phyloP scores from a whole-genome alignment of 1,139 yeast species.

The Magnusiomyces fungicola region DNA sequence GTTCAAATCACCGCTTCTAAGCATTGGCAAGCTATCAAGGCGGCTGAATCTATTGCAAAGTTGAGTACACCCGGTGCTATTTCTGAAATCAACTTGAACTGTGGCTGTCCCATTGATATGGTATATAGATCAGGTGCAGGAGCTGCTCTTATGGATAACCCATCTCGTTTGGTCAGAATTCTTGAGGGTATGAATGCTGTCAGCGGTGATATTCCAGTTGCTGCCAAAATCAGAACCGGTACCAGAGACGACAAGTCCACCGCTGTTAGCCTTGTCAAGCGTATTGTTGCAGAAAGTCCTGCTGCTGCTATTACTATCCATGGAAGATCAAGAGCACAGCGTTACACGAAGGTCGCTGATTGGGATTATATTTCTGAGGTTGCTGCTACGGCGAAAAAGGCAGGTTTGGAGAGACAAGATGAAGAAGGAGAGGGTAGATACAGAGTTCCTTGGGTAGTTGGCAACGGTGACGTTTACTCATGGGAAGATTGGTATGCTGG shows the following conservation, averaged over 20 bases:
- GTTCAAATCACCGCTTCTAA: conserved; percentile 89
- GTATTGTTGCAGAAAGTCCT: conserved; percentile 69
- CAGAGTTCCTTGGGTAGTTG: conserved; percentile 48
- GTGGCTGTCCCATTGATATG: conserved; percentile 97
- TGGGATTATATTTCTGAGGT: conserved; percentile 84
- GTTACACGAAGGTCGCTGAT: conserved; percentile 85
- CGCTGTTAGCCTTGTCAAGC: conserved; percentile 66
- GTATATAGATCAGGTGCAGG: conserved; percentile 93
- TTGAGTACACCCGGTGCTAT: conserved; percentile 45
- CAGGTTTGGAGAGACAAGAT: conserved; percentile 36
- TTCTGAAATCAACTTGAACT: conserved; percentile 79
- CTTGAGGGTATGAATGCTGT: conserved; percentile 84
- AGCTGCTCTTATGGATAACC: conserved; percentile 85
- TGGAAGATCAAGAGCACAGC: conserved; percentile 93
- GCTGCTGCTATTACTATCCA: conserved; percentile 90
- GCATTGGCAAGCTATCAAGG: conserved; percentile 90
- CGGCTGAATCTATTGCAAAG: conserved; percentile 68
- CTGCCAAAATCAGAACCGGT: conserved; percentile 89
- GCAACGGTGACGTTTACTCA: conserved; percentile 89
- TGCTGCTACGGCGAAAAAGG: conserved; percentile 57
- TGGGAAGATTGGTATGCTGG: conserved; percentile 85
- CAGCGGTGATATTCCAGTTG: conserved; percentile 84
- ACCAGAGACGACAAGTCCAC: conserved; percentile 76
- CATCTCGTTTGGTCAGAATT: conserved; percentile 69
- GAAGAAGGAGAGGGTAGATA: conserved; percentile 34